Percentiles rank a stretch among this genome's conserved stretches.
Conservation (phyloP, 805 yeast species). For the Saccharomycopsis sp. region DNA sequence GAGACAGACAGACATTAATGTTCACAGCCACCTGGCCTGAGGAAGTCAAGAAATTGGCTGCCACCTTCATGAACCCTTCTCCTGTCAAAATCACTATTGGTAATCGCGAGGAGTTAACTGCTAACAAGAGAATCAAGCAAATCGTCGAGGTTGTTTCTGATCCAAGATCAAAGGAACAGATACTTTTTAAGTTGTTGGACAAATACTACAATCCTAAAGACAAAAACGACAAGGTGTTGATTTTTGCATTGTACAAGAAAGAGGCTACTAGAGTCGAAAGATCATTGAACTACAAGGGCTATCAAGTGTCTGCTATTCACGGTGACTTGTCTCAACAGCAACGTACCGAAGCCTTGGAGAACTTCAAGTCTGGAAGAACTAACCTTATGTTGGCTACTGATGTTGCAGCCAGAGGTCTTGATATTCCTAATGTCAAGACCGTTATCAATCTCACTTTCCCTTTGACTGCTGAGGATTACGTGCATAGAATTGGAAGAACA, state of each 20-base stretch:
- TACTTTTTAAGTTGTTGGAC: conserved; percentile 61
- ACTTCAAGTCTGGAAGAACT: conserved; percentile 75
- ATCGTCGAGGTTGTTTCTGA: conserved; percentile 90
- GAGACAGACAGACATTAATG: conserved; percentile 82
- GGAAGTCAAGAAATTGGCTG: conserved; percentile 89
- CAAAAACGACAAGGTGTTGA: conserved; percentile 72
- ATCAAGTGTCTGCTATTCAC: conserved; percentile 84
- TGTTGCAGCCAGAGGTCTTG: conserved; percentile 97
- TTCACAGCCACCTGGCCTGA: conserved; percentile 99
- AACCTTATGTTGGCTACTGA: conserved; percentile 88
- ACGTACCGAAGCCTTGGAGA: conserved; percentile 79
- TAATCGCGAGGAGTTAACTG: conserved; percentile 87
- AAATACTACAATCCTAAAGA: conserved; percentile 66
- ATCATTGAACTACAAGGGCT: conserved; percentile 64
- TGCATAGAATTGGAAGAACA: conserved; percentile 95
- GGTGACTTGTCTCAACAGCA: conserved; percentile 93
- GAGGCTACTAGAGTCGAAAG: conserved; percentile 91
- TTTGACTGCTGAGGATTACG: conserved; percentile 91
- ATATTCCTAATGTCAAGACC: conserved; percentile 93
- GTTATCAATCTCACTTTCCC: conserved; percentile 96
- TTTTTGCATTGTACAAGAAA: conserved; percentile 92
- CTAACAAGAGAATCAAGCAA: conserved; percentile 91
- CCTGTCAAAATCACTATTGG: conserved; percentile 94
- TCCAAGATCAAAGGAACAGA: conserved; percentile 70
- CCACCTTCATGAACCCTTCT: conserved; percentile 60